Conservation (phyloP, 140 eudicot genomes). For the Bidens hawaiensis region DNA sequence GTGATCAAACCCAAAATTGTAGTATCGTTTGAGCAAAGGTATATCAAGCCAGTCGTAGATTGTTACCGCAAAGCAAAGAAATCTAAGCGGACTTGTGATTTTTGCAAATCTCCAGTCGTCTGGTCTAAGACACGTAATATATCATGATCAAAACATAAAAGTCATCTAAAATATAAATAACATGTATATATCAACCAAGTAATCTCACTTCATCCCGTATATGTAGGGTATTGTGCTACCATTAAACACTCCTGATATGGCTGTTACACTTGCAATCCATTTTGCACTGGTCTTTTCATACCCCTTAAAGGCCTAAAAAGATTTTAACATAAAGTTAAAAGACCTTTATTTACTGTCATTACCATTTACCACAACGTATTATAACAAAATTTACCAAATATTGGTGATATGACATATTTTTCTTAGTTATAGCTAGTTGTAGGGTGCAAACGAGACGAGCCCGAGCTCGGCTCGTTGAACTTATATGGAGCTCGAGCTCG, state of each 20-base stretch:
- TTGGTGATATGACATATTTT: not conserved
- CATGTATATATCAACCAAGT: not conserved
- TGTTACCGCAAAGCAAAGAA: slow-evolving; percentile 38
- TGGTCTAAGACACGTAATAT: slow-evolving; percentile 32
- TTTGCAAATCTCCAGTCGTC: slow-evolving; percentile 42
- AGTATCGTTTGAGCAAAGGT: slow-evolving; percentile 50
- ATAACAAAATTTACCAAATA: not conserved
- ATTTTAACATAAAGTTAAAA: not conserved
- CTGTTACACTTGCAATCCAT: slow-evolving; percentile 44
- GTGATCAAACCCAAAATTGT: slow-evolving; percentile 69
- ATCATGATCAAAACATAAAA: not conserved
- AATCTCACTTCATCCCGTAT: slow-evolving; percentile 30
- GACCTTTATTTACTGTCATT: no score
- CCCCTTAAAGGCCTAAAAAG: slow-evolving; percentile 38
- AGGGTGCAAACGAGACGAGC: no score
- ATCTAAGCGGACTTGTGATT: slow-evolving; percentile 38
- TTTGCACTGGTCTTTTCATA: slow-evolving; percentile 28
- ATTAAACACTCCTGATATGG: slow-evolving; percentile 37
- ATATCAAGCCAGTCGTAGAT: slow-evolving; percentile 61
- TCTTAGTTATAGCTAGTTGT: no score
- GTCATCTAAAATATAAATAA: not conserved
- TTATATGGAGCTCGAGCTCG: no score
- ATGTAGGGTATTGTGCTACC: slow-evolving; percentile 43
- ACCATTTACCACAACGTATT: no score
- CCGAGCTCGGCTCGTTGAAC: no score